Evolutionary conservation across 148 eudicot genomes (phyloP).

Genomic region (Linanthus parryae): DNA sequence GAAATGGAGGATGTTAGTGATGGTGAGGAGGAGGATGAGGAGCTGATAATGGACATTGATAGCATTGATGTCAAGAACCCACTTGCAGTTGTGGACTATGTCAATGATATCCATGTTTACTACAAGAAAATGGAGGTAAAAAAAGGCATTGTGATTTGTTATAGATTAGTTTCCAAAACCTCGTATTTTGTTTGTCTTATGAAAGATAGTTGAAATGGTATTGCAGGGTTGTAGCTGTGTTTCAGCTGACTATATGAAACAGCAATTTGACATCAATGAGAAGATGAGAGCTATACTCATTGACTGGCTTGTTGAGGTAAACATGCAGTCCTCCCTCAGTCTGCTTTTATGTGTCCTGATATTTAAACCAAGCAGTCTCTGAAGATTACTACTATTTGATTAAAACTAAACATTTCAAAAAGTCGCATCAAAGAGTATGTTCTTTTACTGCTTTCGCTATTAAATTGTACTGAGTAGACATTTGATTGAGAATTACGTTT

Average conservation of each 20-base stretch:
- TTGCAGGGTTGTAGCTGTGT: conserved; percentile 48
- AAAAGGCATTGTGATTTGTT: too few relatives aligned
- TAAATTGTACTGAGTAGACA: too few relatives aligned
- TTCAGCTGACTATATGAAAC: conserved; percentile 51
- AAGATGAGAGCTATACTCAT: conserved; percentile 78
- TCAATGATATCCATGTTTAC: conserved; percentile 58
- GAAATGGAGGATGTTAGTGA: conserved; percentile 94
- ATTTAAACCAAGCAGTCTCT: not conserved
- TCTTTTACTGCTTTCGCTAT: too few relatives aligned
- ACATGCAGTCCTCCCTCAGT: too few relatives aligned
- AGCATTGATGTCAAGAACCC: conserved; percentile 54
- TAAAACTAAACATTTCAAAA: not conserved
- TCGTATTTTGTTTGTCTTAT: not conserved
- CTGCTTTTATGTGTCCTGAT: not conserved
- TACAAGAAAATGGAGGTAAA: conserved; percentile 73
- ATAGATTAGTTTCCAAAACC: not conserved
- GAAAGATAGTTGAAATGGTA: not conserved
- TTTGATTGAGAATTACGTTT: too few relatives aligned
- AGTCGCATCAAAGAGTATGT: too few relatives aligned
- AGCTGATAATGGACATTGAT: conserved; percentile 57
- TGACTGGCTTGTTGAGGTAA: conserved; percentile 88
- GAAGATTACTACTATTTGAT: not conserved
- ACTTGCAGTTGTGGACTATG: conserved; percentile 59
- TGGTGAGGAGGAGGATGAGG: too few relatives aligned
- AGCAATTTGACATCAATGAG: conserved; percentile 69